Evolutionary conservation across 2,329 filamentous ascomycete genomes (phyloP).

Genomic region (Monosporascus sp.): DNA sequence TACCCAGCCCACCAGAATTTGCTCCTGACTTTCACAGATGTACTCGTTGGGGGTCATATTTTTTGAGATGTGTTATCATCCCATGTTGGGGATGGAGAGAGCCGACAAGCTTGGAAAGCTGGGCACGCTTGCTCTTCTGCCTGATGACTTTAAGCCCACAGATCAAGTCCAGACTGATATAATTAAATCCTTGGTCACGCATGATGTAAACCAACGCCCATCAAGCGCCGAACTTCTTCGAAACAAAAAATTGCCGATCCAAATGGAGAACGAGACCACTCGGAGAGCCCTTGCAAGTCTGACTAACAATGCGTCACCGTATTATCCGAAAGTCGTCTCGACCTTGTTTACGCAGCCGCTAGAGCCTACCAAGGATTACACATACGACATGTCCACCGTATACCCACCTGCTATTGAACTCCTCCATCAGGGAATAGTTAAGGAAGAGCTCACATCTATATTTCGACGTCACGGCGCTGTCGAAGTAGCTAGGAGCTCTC

Average conservation of each 20-base stretch:
- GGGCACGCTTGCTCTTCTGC: conserved; percentile 61
- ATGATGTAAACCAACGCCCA: conserved; percentile 76
- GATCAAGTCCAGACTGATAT: conserved; percentile 74
- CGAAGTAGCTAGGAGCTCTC: conserved; percentile 65
- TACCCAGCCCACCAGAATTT: conserved; percentile 11
- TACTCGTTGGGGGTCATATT: conserved; percentile 96
- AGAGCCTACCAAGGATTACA: conserved; percentile 74
- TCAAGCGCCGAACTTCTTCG: conserved; percentile 77
- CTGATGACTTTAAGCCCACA: conserved; percentile 62
- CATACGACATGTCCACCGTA: conserved; percentile 65
- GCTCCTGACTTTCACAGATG: conserved; percentile 52
- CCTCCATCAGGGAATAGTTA: conserved; percentile 67
- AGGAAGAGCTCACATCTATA: conserved; percentile 66
- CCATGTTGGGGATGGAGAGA: conserved; percentile 59
- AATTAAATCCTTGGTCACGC: conserved; percentile 72
- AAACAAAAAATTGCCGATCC: conserved; percentile 80
- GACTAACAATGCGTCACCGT: conserved; percentile 76
- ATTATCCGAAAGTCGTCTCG: conserved; percentile 85
- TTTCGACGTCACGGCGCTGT: conserved; percentile 88
- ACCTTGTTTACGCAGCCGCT: conserved; percentile 73
- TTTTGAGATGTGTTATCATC: conserved; percentile 87
- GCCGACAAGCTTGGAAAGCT: conserved; percentile 61
- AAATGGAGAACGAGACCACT: conserved; percentile 90
- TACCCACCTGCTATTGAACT: conserved; percentile 53
- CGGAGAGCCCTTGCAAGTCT: conserved; percentile 75